Base-by-base conservation (phyloP, 768 basidiomycete species). In the Panaeolus cyanescens region DNA sequence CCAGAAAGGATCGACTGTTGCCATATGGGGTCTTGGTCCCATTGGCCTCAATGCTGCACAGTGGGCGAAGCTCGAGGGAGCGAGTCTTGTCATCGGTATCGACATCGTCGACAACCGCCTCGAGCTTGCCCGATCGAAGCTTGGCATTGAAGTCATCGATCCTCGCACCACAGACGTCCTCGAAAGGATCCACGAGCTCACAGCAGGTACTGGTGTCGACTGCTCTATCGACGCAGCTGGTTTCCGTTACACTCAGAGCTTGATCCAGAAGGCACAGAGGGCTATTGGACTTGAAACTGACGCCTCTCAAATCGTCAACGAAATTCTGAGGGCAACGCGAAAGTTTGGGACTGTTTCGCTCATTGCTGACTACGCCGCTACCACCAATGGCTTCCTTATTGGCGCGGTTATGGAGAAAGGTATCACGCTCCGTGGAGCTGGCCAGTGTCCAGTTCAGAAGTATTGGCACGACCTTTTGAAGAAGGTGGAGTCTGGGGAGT, bases 401-500 rank as follows among this genome's bases (percentile, higher is more conserved):
- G 89, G 90, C 7, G 86, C 90, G 0, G 67, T 92, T 31, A 92
- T 92, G 90, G 89, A 92, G 77, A 88, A 88, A 71, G 90, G 90
- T 8, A 74, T 89, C 17, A 76, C 87, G 63, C 77, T 91, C 55
- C 88, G 90, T 65, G 89, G 89, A 6, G 88, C 89, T 64, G 89
- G 89, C 1, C 89, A 92, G 75, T 88, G 89, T 0, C 90, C 90
- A 3, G 87, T 90, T 1, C 89, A 89, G 67, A 79, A 80, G 54
- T 91, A 89, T 74, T 91, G 89, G 89, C 75, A 88, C 59, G 85
- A 90, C 64, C 82, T 92, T 54, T 71, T 92, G 53, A 70, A 89
- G 59, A 83, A 85, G 55, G 85, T 91, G 68, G 74, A 82, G 54
- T 77, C 84, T 1, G 85, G 86, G 15, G 86, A 87, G 71, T 84